Base-by-base conservation (phyloP, 495 filamentous ascomycete species). In the Lepraria neglecta region DNA sequence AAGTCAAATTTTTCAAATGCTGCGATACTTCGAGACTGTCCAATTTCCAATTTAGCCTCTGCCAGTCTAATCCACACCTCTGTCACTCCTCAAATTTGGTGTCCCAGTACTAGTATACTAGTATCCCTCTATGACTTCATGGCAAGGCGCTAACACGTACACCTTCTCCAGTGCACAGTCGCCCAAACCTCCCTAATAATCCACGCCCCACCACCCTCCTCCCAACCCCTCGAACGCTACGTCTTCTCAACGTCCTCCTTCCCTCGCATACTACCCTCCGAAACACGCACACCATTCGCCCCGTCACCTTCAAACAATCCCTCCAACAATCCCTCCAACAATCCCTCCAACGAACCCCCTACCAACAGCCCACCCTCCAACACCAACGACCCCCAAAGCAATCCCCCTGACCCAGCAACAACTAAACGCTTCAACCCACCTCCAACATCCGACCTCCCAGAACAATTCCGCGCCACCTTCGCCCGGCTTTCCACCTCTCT, bases 211-310 rank as follows among this genome's bases (percentile, higher is more conserved):
- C 66, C 63, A 12, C 77, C 77, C 65, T 74, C 75, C 64, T 80
- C 78, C 59, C 72, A 70, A 55, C 78, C 75, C 45, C 75, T 94
- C 70, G 94, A 97, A 71, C 83, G 92, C 61, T 96, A 86, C 81
- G 76, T 95, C 64, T 92, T 96, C 71, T 89, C 95, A 74, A 80
- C 94, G 24, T 79, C 81, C 56, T 74, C 73, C 19, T 95, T 96
- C 66, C 94, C 94, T 0, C 76, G 74, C 38, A 79, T 88, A 10
- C 77, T 79, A 40, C 65, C 71, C 61, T 73, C 75, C 52, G 74
- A 75, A 57, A 55, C 73, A 59, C 74, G 69, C 59, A 73, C 71
- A 48, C 67, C 73, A 46, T 69, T 75, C 64, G 59, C 71, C 33
- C 63, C 70, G 72, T 56, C 70, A 69, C 48, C 74, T 69, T 38